Evolutionary conservation across 345 rosid genomes (phyloP), one percentile per base, ranked within the genome.

Genomic region (Lepidium didymum): DNA sequence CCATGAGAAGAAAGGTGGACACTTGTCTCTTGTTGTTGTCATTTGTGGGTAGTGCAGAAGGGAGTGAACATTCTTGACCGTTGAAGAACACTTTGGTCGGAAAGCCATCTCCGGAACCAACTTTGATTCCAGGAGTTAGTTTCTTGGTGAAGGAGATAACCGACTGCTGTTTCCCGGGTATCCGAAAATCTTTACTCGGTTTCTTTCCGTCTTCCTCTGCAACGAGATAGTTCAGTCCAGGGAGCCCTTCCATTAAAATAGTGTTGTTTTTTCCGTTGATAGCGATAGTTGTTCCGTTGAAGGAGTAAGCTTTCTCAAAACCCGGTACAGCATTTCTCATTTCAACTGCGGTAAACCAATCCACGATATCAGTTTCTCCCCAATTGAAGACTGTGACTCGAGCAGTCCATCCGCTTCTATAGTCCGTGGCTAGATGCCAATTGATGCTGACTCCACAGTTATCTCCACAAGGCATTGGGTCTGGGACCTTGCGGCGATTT

Each of bases 111-210:
- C 97, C 88, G 0, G 62, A 60, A 14, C 85, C 78, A 52, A 94
- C 80, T 10, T 85, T 81, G 41, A 94, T 77, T 56, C 84, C 91
- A 0, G 97, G 89, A 15, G 84, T 86, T 8, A 15, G 57, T 73
- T 87, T 91, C 88, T 94, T 94, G 14, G 85, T 88, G 54, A 94
- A 94, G 8, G 96, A 88, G 59, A 94, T 55, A 15, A 91, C 92
- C 4, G 99, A 72, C 83, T 91, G 99, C 14, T 91, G 99, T 54
- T 94, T 94, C 45, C 99, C 97, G 2, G 97, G 99, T 15, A 91
- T 71, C 72, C 86, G 75, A 51, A 79, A 84, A 76, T 80, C 85
- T 64, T 74, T 87, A 29, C 13, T 55, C 8, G 96, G 99, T 64
- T 87, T 77, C 10, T 77, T 80, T 8, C 73, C 93, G 41, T 82